Base-by-base conservation (phyloP, 352 stramenopile species). In the Phytophthora kernoviae region DNA sequence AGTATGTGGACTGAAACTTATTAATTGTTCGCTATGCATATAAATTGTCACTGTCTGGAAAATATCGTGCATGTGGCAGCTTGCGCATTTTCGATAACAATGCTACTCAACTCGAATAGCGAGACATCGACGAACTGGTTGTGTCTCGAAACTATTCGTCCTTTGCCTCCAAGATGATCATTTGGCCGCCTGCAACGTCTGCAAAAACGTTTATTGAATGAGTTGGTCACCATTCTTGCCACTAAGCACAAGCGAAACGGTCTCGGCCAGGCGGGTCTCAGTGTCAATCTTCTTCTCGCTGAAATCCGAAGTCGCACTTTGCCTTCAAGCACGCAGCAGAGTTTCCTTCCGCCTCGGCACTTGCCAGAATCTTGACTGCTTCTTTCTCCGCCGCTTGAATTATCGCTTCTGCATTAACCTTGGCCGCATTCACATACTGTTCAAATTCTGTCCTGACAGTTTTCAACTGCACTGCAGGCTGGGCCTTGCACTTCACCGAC, bases 191-290 rank as follows among this genome's bases (percentile, higher is more conserved):
- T 39, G 21, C 11, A 78, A 39, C 1, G 55, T 75, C 47, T 81
- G 60, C 41, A 85, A 55, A 34, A 88, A 59, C 0, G 75, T 81
- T 34, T 75, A 53, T 48, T 79, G 77, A 43, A 94, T 91, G 20
- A 94, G 61, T 24, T 86, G 76, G 58, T 91, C 82, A 22, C 84
- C 84, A 50, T 88, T 88, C 53, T 87, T 87, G 53, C 84, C 84
- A 54, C 76, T 89, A 43, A 92, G 85, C 18, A 92, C 77, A 59
- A 92, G 65, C 18, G 81, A 78, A 5, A 87, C 68, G 20, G 58
- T 65, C 51, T 69, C 41, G 0, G 81, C 73, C 15, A 94, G 68
- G 5, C 62, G 49, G 2, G 71, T 73, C 62, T 92, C 75, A 1
- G 91, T 51, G 11, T 46, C 20, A 32, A 91, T 69, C 41, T 81